Conservation (phyloP, 164 flowering plant species). For the Umbellularia californica region DNA sequence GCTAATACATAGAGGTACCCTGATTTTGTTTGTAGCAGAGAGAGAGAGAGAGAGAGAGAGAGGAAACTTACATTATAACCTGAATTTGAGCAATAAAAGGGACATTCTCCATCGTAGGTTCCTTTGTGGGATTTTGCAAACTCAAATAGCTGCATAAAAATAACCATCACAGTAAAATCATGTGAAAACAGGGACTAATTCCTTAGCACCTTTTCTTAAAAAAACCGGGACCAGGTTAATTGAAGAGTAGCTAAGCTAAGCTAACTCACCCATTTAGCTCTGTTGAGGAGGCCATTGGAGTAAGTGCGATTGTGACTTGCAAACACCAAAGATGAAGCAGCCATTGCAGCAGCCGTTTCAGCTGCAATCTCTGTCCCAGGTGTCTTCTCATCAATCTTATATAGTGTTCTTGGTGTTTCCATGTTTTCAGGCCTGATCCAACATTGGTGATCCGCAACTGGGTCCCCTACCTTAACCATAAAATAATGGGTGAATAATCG, state of each 20-base stretch:
- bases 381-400: conserved; percentile 38
- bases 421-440: conserved; percentile 88
- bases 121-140: conserved; percentile 65
- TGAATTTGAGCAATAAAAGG: conserved; percentile 88
- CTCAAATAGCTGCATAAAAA: conserved; percentile 54
- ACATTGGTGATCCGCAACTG: conserved; percentile 69
- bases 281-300: conserved; percentile 65
- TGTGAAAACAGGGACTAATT: neutral
- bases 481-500: neutral
- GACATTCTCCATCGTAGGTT: conserved; percentile 89
- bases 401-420: conserved; percentile 65
- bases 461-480: conserved; percentile 67
- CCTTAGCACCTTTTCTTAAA: no score
- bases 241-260: neutral
- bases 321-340: conserved; percentile 75
- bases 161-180: no score
- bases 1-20: no score
- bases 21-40: neutral
- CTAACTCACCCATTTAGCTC: conserved; percentile 57
- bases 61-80: conserved; percentile 62
- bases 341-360: conserved; percentile 87
- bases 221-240: neutral
- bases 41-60: conserved; percentile 6
- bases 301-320: conserved; percentile 36
- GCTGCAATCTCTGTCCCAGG: conserved; percentile 94